These are phyloP conservation scores for Oryza nivara DNA, from an alignment of 176 grass and related monocot genomes.

Conservation along the genomic window DNA sequence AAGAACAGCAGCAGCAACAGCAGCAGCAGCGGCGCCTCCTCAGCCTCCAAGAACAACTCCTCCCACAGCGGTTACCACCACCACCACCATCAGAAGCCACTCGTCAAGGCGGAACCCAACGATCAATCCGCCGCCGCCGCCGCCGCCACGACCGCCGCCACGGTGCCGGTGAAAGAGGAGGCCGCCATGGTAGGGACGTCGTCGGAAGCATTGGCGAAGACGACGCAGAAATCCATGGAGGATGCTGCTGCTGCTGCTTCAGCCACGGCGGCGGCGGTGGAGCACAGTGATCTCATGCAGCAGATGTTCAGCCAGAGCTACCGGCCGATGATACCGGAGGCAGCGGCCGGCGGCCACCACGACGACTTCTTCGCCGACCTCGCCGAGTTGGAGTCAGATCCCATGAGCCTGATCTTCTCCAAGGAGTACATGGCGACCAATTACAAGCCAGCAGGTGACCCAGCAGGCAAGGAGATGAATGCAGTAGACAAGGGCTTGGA, in stretches of 20 bases:
- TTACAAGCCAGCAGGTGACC: conserved; percentile 24
- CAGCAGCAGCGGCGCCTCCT: conserved; percentile 24
- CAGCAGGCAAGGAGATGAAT: conserved; percentile 46
- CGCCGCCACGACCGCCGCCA: neutral
- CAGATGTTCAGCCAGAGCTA: conserved; percentile 71
- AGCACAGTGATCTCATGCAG: conserved; percentile 61
- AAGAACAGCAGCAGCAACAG: conserved; percentile 51
- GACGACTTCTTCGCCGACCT: conserved; percentile 94
- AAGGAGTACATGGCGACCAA: conserved; percentile 57
- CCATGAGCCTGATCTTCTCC: conserved; percentile 88
- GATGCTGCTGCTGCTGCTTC: conserved; percentile 9
- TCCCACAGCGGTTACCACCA: conserved; percentile 3
- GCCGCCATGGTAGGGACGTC: neutral
- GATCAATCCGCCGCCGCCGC: neutral
- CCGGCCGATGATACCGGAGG: conserved; percentile 67
- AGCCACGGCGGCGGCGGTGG: neutral
- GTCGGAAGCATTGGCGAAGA: conserved; percentile 36
- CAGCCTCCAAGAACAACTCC: conserved; percentile 53
- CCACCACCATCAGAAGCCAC: conserved; percentile 15
- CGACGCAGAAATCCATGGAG: conserved; percentile 38
- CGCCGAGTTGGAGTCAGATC: conserved; percentile 78
- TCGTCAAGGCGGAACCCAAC: conserved; percentile 40
- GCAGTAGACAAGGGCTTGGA: conserved; percentile 46
- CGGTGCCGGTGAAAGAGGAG: conserved; percentile 55
- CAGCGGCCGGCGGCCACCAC: conserved; percentile 37